phyloP scores from a whole-genome alignment of 352 stramenopile species.

The Phytophthora cryptogea region DNA sequence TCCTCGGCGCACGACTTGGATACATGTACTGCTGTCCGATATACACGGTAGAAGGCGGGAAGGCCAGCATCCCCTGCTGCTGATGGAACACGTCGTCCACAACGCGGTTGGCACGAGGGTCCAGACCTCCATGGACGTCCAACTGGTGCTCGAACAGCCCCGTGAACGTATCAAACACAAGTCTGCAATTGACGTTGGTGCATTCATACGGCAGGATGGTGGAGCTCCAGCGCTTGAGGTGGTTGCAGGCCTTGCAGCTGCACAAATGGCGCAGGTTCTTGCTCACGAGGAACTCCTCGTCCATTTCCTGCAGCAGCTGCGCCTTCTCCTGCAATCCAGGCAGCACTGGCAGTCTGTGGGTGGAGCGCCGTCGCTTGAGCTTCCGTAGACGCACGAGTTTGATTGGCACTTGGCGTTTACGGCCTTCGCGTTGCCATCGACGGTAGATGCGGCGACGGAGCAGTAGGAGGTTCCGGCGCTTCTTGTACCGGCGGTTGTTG shows the following conservation, averaged over 20 bases:
- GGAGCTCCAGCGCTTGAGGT: conserved; percentile 22
- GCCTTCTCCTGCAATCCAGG: conserved; percentile 1
- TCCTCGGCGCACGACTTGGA: conserved; percentile 34
- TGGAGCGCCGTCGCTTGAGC: conserved; percentile 20
- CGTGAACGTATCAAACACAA: conserved; percentile 42
- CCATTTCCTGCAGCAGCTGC: conserved; percentile 19
- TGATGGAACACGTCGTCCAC: conserved; percentile 44
- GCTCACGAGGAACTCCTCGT: conserved; percentile 30
- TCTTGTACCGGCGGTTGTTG: conserved; percentile 4
- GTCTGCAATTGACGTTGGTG: conserved; percentile 22
- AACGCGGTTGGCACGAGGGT: conserved; percentile 40
- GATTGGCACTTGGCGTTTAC: neutral
- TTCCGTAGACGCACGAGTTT: conserved; percentile 4
- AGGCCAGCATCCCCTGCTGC: conserved; percentile 29
- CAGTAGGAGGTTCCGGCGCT: neutral
- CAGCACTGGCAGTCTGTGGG: conserved; percentile 11
- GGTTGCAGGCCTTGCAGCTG: conserved; percentile 15
- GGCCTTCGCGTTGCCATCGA: conserved; percentile 4
- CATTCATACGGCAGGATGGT: conserved; percentile 21
- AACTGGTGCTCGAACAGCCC: conserved; percentile 67
- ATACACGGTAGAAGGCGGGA: conserved; percentile 64
- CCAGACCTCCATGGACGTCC: conserved; percentile 47
- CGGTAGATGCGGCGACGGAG: neutral
- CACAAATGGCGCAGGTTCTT: conserved; percentile 19
- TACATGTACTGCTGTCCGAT: conserved; percentile 45